phyloP scores from a whole-genome alignment of 306 rosid species.

The Mimosa bimucronata region DNA sequence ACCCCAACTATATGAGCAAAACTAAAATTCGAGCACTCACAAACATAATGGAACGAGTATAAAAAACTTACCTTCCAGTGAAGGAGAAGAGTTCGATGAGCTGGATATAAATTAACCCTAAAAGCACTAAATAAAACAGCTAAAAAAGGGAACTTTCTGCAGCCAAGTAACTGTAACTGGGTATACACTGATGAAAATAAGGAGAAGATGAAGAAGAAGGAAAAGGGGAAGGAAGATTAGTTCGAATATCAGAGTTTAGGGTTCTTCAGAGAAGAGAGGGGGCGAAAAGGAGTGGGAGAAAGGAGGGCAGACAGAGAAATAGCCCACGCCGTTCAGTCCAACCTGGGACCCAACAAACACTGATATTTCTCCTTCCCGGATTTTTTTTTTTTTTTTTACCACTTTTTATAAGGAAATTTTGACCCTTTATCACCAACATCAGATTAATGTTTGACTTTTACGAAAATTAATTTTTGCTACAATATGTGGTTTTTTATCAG shows the following conservation, averaged over 20 bases:
- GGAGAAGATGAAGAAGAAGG: background rate
- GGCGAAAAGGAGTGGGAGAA: no score
- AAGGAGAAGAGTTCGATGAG: background rate
- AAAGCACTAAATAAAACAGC: background rate
- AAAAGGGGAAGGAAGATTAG: background rate
- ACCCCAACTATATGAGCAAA: background rate
- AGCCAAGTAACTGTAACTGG: background rate
- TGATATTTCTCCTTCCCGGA: constrained; percentile 9
- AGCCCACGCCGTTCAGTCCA: background rate
- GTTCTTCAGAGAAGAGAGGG: background rate
- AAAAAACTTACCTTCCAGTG: constrained; percentile 12
- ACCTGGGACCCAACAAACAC: background rate
- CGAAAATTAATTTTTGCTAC: no score
- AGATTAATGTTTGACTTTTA: no score
- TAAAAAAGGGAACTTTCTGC: background rate
- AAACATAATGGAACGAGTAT: background rate
- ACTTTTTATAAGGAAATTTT: no score
- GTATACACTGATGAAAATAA: background rate
- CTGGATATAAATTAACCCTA: background rate
- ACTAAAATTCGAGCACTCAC: background rate
- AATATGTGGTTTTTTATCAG: no score
- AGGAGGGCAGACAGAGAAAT: background rate
- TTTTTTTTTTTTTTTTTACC: no score
- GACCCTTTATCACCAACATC: no score
- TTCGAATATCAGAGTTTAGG: constrained; percentile 5